Evolutionary conservation across 176 grass and related monocot genomes (phyloP).

Genomic region (Oryza longistaminata): DNA sequence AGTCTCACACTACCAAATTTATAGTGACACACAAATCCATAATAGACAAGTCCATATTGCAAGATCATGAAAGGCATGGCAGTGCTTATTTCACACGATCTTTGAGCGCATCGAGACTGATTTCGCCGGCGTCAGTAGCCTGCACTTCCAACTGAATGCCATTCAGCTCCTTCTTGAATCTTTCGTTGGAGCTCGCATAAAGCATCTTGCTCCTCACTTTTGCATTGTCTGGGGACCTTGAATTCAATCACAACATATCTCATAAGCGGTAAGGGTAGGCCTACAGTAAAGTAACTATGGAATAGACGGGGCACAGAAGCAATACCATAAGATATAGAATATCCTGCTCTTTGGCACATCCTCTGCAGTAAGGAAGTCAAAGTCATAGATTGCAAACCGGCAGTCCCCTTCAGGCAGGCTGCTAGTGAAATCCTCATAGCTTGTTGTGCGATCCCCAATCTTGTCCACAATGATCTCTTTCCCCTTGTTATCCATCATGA

Average conservation of each 20-base stretch:
- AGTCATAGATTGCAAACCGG: constrained; percentile 75
- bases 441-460: constrained; percentile 46
- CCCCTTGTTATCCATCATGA: constrained; percentile 59
- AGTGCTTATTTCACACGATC: constrained; percentile 50
- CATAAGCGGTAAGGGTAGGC: not conserved
- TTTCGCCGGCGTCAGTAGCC: constrained; percentile 71
- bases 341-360: constrained; percentile 94
- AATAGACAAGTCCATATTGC: constrained; percentile 35
- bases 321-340: constrained; percentile 85
- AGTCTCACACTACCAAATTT: constrained; percentile 51
- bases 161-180: constrained; percentile 63
- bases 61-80: not conserved
- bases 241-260: constrained; percentile 1
- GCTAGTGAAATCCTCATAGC: constrained; percentile 62
- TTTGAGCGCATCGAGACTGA: constrained; percentile 66
- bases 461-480: constrained; percentile 80
- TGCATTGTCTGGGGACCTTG: constrained; percentile 63
- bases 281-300: not conserved
- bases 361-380: constrained; percentile 71
- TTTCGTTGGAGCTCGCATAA: constrained; percentile 71
- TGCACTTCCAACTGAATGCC: constrained; percentile 82
- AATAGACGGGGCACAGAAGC: not conserved
- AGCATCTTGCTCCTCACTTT: constrained; percentile 92
- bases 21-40: constrained; percentile 46
- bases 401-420: constrained; percentile 72